A percentile compares a stretch with the other conserved stretches of the same genome.
Evolutionary conservation across 2,329 filamentous ascomycete species (phyloP).

Genomic region (Rutstroemia sydowiana): DNA sequence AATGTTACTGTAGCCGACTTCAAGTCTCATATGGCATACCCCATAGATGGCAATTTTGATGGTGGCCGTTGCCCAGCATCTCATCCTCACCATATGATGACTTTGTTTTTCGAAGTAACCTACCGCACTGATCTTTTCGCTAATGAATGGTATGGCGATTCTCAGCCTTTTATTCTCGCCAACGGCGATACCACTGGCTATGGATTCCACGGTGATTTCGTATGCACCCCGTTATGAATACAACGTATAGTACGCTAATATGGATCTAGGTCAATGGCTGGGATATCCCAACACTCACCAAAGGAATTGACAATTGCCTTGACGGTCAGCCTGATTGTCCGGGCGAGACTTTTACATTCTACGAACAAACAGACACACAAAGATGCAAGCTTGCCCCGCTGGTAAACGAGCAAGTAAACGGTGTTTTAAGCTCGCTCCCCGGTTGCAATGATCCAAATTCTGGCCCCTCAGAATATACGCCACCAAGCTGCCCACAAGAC

Average conservation of each 20-base stretch:
- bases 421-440: not conserved
- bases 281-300: slow-evolving; percentile 5
- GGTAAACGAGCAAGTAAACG: slow-evolving; percentile 2
- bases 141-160: slow-evolving; percentile 52
- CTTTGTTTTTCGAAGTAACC: slow-evolving; percentile 53
- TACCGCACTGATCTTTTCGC: slow-evolving; percentile 49
- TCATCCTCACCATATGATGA: slow-evolving; percentile 48
- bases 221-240: not conserved
- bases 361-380: slow-evolving; percentile 7
- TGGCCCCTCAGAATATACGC: not conserved
- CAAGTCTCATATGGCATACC: slow-evolving; percentile 49
- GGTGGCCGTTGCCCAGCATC: slow-evolving; percentile 41
- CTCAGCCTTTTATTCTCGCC: slow-evolving; percentile 30
- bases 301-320: slow-evolving; percentile 6
- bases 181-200: slow-evolving; percentile 11
- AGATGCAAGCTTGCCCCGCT: slow-evolving; percentile 6
- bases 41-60: slow-evolving; percentile 29
- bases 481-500: slow-evolving; percentile 2
- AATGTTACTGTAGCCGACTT: slow-evolving; percentile 48
- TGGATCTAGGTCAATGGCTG: slow-evolving; percentile 4
- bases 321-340: not conserved
- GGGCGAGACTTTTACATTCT: slow-evolving; percentile 3
- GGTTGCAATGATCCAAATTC: slow-evolving; percentile 5
- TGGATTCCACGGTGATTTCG: slow-evolving; percentile 12
- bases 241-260: not conserved